These are phyloP conservation scores for Lathyrus sativus DNA, from an alignment of 306 rosid species.

Conservation along the genomic window DNA sequence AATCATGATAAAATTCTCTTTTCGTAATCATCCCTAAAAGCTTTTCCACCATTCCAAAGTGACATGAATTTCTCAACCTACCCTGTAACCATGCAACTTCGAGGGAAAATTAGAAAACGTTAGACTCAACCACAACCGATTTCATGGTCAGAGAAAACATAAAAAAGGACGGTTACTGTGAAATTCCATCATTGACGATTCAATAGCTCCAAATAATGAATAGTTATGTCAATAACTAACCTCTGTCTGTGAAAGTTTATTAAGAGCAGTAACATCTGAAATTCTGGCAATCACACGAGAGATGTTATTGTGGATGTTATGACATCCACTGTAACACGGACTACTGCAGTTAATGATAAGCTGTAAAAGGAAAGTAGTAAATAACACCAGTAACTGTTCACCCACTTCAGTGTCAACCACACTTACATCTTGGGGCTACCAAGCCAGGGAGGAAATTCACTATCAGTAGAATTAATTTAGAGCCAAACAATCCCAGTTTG, in stretches of 20 bases:
- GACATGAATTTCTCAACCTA: slow-evolving; percentile 74
- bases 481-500: no score
- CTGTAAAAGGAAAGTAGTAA: no score
- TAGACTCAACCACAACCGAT: slow-evolving; percentile 15
- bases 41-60: slow-evolving; percentile 76
- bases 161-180: not conserved
- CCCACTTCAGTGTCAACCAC: no score
- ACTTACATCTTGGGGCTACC: no score
- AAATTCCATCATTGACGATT: slow-evolving; percentile 25
- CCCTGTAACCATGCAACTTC: no score
- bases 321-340: no score
- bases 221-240: slow-evolving; percentile 48
- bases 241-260: slow-evolving; percentile 68
- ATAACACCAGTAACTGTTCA: no score
- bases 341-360: no score
- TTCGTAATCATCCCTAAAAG: slow-evolving; percentile 82
- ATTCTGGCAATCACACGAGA: no score
- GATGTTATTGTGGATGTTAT: no score
- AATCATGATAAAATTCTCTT: slow-evolving; percentile 75
- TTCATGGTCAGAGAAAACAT: slow-evolving; percentile 2
- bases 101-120: not conserved
- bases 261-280: slow-evolving; percentile 66
- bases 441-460: no score
- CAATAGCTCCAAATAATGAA: slow-evolving; percentile 11
- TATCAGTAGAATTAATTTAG: no score